Base-by-base conservation (phyloP, 371 early-diverging fungal species). In the Mucor sp. region DNA sequence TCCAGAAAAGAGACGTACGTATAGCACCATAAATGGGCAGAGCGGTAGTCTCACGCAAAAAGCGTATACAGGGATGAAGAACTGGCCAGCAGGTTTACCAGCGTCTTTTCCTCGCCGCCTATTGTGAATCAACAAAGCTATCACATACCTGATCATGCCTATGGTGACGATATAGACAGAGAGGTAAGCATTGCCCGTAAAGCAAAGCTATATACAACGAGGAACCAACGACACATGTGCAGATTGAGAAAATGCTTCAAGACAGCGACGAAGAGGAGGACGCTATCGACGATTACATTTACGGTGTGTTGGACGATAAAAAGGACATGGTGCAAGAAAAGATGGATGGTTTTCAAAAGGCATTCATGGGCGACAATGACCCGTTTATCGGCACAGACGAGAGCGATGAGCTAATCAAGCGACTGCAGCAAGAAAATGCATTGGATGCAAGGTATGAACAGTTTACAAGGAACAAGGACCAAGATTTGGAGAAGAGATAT, bases 361-460 rank as follows among this genome's bases (percentile, higher is more conserved):
- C 70, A 19, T 74, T 76, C 59, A 33, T 78, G 17, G 76, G 76
- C 25, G 30, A 35, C 37, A 35, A 58, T 19, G 66, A 65, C 4
- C 71, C 71, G n/a, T 43, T 50, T 32, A 66, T 59, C 11, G 50
- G 60, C 28, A 73, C 69, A 6, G 75, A 78, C 28, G 84, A 86
- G 17, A 75, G 70, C 2, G 58, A 77, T 4, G 68, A 41, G 23
- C 55, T 88, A 59, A 67, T 85, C 27, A 61, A 63, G 19, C 82
- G 75, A 59, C 53, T 78, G 0, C 68, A 75, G 30, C 82, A 79
- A 44, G 79, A 82, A 60, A 67, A 74, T 1, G 72, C 72, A 4
- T 59, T 88, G 15, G 87, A 88, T 53, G 55, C 53, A 7, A 80
- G 81, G 62, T 85, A 86, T 32, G 67, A 71, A 3, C 62, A 66